Conservation (phyloP, 2,329 filamentous ascomycete species). For the Didymella pomorum region DNA sequence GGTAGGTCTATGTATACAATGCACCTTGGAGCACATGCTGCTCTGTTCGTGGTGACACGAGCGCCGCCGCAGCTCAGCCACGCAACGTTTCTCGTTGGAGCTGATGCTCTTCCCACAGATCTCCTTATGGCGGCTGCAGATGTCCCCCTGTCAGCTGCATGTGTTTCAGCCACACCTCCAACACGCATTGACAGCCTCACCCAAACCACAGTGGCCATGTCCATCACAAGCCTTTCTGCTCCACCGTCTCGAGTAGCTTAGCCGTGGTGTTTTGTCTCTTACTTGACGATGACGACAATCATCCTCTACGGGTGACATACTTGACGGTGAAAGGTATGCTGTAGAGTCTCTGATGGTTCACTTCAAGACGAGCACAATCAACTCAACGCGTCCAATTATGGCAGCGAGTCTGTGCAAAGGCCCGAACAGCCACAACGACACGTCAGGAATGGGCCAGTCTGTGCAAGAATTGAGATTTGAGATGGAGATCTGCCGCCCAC, state of each 20-base stretch:
- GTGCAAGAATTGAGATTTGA: background rate
- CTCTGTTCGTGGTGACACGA: constrained; percentile 4
- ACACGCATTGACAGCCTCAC: constrained; percentile 11
- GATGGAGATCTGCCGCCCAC: constrained; percentile 10
- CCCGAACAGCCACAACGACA: constrained; percentile 7
- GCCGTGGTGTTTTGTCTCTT: background rate
- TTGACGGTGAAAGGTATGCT: background rate
- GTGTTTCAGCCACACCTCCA: constrained; percentile 22
- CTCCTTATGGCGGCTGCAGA: constrained; percentile 7
- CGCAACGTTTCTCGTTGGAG: constrained; percentile 14
- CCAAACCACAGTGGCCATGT: background rate
- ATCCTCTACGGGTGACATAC: too few relatives aligned
- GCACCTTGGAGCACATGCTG: constrained; percentile 8
- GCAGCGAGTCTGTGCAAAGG: background rate
- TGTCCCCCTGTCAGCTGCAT: constrained; percentile 11
- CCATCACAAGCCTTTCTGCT: constrained; percentile 1
- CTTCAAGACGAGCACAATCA: background rate
- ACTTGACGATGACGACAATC: background rate
- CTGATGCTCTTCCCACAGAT: constrained; percentile 7
- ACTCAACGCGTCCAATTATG: background rate
- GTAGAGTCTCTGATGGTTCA: background rate
- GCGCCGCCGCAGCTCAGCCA: constrained; percentile 17
- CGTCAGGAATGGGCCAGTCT: constrained; percentile 10
- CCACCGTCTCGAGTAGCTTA: background rate
- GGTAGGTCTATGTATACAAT: background rate